Base-by-base conservation (phyloP, 2,329 filamentous ascomycete species). In the Venturia carpophila region DNA sequence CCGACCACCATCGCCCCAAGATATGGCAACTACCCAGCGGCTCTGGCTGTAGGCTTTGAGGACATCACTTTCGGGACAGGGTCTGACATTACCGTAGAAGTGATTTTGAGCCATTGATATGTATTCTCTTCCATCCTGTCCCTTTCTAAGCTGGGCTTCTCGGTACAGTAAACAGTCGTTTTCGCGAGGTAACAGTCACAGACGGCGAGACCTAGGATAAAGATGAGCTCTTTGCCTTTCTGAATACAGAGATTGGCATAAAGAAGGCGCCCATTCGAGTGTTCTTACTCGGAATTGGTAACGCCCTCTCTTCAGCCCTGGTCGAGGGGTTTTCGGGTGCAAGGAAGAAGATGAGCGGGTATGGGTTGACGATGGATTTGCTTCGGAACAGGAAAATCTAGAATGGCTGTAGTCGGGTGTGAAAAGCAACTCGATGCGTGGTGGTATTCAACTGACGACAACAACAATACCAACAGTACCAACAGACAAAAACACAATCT, bases 1-100 rank as follows among this genome's bases (percentile, higher is more conserved):
- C 89, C 88, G 0, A 88, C 83, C 0, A 75, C 73, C 60, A 86
- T 92, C 65, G 85, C 84, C 0, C 88, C 88, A 1, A 81, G 87
- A 24, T 91, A 90, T 73, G 86, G 86, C 11, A 65, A 64, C 1
- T 78, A 78, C 60, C 79, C 80, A 5, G 75, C 73, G 7, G 70
- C 73, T 7, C 66, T 80, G 60, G 68, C 9, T 15, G 64, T 66
- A 24, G 21, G 64, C 30, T 63, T 63, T 55, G 63, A 62, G 11
- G 69, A 69, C 17, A 66, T 69, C 64, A 66, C 68, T 0, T 34
- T 64, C 3, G 67, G 70, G 5, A 71, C 74, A 11, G 77, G 79
- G 1, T 82, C 86, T 66, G 77, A 77, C 17, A 84, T 88, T 68
- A 80, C 77, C 0, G 79, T 87, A 5, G 84, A 88, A 70, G 79